phyloP scores from a whole-genome alignment of 371 early-diverging fungal species.

The Apophysomyces trapeziformis region DNA sequence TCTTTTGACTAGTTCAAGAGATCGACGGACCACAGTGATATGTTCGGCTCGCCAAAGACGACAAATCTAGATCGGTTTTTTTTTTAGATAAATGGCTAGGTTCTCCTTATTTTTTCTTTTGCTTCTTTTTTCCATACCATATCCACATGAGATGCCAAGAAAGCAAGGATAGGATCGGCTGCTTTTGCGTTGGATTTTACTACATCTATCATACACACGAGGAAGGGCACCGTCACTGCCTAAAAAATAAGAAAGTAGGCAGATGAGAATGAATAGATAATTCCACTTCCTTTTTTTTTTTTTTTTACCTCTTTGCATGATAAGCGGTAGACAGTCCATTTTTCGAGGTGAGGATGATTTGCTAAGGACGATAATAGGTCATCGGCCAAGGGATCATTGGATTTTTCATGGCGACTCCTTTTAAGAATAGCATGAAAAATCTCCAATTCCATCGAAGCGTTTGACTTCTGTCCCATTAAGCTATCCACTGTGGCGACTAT shows the following conservation, averaged over 20 bases:
- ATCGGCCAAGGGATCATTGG: not conserved
- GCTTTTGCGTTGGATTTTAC: conserved; percentile 15
- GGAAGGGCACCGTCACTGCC: conserved; percentile 7
- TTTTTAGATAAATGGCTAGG: no score
- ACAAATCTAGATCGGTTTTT: conserved; percentile 11
- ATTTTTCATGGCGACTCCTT: conserved; percentile 6
- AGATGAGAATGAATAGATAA: no score
- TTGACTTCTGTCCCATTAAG: not conserved
- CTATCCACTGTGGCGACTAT: not conserved
- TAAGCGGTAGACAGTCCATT: not conserved
- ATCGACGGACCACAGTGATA: conserved; percentile 26
- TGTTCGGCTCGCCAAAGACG: conserved; percentile 13
- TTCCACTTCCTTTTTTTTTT: not conserved
- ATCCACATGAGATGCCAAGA: not conserved
- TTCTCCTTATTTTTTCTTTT: not conserved
- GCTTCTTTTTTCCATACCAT: not conserved
- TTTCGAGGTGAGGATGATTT: not conserved
- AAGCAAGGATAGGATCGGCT: conserved; percentile 1
- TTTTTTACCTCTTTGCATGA: not conserved
- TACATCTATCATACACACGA: conserved; percentile 24
- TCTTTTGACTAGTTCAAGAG: conserved; percentile 17
- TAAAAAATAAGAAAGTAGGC: not conserved
- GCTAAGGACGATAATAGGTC: conserved; percentile 12
- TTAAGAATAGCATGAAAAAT: conserved; percentile 21
- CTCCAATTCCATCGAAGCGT: conserved; percentile 11